A percentile compares a stretch with the other conserved stretches of the same genome.
These are phyloP conservation scores for Kalanchoe fedtschenkoi DNA, from an alignment of 164 flowering plant genomes.

Conservation along the genomic window DNA sequence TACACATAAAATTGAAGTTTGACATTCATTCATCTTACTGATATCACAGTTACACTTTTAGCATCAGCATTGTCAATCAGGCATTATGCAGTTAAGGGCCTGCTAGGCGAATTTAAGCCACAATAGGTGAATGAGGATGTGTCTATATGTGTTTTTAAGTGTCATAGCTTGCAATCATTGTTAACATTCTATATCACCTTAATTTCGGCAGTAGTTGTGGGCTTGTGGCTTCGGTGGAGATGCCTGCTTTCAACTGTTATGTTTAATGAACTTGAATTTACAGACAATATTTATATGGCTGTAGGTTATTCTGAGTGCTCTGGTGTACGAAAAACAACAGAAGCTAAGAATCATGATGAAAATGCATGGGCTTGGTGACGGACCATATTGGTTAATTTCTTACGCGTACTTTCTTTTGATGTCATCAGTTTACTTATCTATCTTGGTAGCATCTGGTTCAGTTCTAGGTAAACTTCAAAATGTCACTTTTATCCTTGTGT, in stretches of 20 bases:
- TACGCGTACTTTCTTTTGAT: conserved; percentile 73
- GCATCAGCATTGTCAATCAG: too few relatives aligned
- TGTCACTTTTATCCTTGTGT: not conserved
- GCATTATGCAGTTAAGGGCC: too few relatives aligned
- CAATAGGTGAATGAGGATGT: too few relatives aligned
- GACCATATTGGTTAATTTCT: conserved; percentile 91
- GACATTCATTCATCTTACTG: not conserved
- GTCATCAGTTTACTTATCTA: conserved; percentile 54
- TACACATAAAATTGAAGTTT: not conserved
- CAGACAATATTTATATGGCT: conserved; percentile 7
- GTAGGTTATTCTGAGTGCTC: conserved; percentile 57
- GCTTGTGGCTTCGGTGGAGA: not conserved
- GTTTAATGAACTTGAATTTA: not conserved
- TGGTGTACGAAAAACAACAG: conserved; percentile 87
- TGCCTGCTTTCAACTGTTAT: not conserved
- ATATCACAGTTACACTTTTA: not conserved
- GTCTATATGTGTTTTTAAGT: too few relatives aligned
- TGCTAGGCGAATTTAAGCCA: too few relatives aligned
- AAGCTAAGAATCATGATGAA: conserved; percentile 96
- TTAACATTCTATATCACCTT: not conserved
- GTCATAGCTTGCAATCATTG: not conserved
- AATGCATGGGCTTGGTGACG: conserved; percentile 99
- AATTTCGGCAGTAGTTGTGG: not conserved
- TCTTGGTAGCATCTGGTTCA: conserved; percentile 79
- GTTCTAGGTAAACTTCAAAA: conserved; percentile 47